Percentiles rank a stretch among this genome's conserved stretches.
Conservation (phyloP, 1,284 basidiomycete species). For the Schizopora paradoxa region DNA sequence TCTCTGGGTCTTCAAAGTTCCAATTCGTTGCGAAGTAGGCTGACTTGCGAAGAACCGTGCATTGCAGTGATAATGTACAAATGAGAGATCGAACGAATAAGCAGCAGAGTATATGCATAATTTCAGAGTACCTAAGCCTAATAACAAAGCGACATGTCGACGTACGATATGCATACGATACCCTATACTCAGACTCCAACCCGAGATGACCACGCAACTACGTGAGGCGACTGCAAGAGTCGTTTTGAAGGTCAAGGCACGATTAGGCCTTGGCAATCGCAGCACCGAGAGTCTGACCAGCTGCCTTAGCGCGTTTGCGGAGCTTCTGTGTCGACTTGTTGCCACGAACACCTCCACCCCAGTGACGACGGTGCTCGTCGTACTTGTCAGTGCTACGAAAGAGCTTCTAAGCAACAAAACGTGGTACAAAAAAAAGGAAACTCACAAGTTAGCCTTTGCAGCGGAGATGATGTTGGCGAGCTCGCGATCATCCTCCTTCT, state of each 20-base stretch:
- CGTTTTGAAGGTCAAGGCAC: neutral
- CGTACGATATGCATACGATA: too few relatives aligned
- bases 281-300: constrained; percentile 58
- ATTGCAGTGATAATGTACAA: constrained; percentile 10
- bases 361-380: constrained; percentile 85
- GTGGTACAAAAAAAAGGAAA: constrained; percentile 17
- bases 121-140: neutral
- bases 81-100: constrained; percentile 13
- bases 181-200: too few relatives aligned
- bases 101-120: neutral
- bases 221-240: too few relatives aligned
- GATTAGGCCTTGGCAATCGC: constrained; percentile 59
- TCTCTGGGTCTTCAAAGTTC: too few relatives aligned
- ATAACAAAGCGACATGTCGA: too few relatives aligned
- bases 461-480: constrained; percentile 90
- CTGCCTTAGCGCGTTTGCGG: constrained; percentile 89
- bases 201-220: too few relatives aligned
- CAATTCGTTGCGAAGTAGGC: too few relatives aligned
- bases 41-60: too few relatives aligned
- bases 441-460: constrained; percentile 95
- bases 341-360: constrained; percentile 96
- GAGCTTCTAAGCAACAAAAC: neutral
- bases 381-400: constrained; percentile 83
- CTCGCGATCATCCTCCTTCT: constrained; percentile 91
- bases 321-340: constrained; percentile 92